Evolutionary conservation across 805 yeast genomes (phyloP).

Genomic region (Suhomyces sp.): DNA sequence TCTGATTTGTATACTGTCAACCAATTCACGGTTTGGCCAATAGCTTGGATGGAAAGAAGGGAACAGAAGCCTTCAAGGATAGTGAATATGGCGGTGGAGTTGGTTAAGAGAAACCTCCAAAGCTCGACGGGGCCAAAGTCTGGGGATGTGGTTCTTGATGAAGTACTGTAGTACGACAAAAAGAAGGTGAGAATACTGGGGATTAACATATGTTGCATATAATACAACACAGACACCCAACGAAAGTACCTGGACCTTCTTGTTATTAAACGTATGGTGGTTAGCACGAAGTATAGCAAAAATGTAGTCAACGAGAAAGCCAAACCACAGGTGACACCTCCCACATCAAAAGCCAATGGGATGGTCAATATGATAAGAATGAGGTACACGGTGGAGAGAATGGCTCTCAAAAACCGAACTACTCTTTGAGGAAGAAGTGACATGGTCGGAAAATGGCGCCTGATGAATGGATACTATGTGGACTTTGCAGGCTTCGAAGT

Average conservation of each 20-base stretch:
- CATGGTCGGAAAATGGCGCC: conserved; percentile 1
- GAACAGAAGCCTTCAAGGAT: conserved; percentile 92
- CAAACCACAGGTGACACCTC: conserved; percentile 87
- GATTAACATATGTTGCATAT: conserved; percentile 76
- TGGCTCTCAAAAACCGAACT: conserved; percentile 26
- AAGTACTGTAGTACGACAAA: conserved; percentile 46
- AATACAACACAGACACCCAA: conserved; percentile 57
- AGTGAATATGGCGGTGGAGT: conserved; percentile 88
- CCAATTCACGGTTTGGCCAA: conserved; percentile 80
- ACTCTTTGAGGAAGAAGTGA: conserved; percentile 6
- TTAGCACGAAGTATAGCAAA: conserved; percentile 61
- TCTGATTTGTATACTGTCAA: conserved; percentile 63
- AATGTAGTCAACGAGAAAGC: conserved; percentile 70
- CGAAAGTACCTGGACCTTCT: conserved; percentile 41
- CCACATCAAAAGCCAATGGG: conserved; percentile 91
- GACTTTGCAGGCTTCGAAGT: too few species aligned
- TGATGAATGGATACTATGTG: too few species aligned
- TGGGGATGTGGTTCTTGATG: conserved; percentile 22
- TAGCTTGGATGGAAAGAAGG: conserved; percentile 84
- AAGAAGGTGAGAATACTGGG: conserved; percentile 79
- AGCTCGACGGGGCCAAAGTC: conserved; percentile 41
- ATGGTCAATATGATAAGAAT: conserved; percentile 73
- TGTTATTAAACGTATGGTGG: conserved; percentile 65
- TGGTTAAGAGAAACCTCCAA: conserved; percentile 71
- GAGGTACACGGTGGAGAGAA: conserved; percentile 61